Evolutionary conservation across 73 alveolate species (phyloP).

Genomic region (Stentor roeselii): DNA sequence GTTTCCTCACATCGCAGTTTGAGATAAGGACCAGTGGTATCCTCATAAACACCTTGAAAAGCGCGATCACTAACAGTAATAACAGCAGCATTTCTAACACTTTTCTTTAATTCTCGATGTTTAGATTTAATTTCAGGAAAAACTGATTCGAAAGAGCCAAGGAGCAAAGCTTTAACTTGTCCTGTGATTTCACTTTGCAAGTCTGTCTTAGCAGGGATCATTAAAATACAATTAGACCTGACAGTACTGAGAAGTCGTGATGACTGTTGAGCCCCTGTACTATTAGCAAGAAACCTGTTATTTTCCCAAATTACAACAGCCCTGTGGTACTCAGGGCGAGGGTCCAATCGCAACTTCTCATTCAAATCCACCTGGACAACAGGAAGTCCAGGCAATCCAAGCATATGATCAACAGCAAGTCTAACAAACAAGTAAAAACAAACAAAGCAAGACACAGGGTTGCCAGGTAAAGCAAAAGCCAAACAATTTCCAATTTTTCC

Average conservation of each 20-base stretch:
- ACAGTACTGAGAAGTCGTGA: slow-evolving; percentile 52
- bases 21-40: slow-evolving; percentile 22
- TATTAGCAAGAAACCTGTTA: slow-evolving; percentile 30
- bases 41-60: slow-evolving; percentile 27
- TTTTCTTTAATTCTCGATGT: neutral
- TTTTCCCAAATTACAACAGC: slow-evolving; percentile 31
- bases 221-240: slow-evolving; percentile 47
- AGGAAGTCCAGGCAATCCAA: slow-evolving; percentile 32
- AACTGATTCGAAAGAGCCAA: slow-evolving; percentile 27
- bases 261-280: slow-evolving; percentile 59
- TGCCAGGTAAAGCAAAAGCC: slow-evolving; percentile 69
- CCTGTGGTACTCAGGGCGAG: slow-evolving; percentile 70
- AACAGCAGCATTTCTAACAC: slow-evolving; percentile 5
- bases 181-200: slow-evolving; percentile 29
- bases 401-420: slow-evolving; percentile 41
- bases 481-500: slow-evolving; percentile 34
- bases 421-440: slow-evolving; percentile 58
- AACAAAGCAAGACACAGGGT: slow-evolving; percentile 81
- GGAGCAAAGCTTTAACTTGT: slow-evolving; percentile 37
- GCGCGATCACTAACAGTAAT: slow-evolving; percentile 33
- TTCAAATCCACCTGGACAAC: neutral
- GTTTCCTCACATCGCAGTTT: neutral
- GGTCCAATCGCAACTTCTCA: neutral
- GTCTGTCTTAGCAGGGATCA: slow-evolving; percentile 40
- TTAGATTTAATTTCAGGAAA: neutral